phyloP scores from a whole-genome alignment of 768 basidiomycete genomes.

The Russula dissimulans region DNA sequence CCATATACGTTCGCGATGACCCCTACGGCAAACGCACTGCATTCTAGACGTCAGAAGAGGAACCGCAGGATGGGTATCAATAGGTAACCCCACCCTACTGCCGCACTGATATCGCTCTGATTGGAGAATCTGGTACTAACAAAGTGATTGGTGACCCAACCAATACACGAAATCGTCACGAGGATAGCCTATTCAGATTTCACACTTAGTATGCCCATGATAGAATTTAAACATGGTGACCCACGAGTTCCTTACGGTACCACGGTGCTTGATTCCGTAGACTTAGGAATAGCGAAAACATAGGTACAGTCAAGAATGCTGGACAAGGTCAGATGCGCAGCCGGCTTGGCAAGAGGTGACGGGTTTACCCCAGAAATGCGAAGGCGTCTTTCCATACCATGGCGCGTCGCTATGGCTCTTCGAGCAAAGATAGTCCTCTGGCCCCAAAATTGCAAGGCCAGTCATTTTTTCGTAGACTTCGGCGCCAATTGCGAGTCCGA shows the following conservation, averaged over 20 bases:
- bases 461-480: constrained; percentile 56
- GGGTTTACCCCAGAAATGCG: constrained; percentile 55
- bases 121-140: constrained; percentile 48
- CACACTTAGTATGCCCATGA: not conserved
- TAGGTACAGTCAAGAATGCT: constrained; percentile 66
- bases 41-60: not conserved
- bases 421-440: constrained; percentile 53
- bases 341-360: not conserved
- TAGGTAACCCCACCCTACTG: constrained; percentile 44
- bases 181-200: constrained; percentile 33
- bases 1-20: constrained; percentile 71
- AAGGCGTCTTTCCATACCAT: constrained; percentile 71
- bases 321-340: not conserved
- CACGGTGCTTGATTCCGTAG: constrained; percentile 56
- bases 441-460: constrained; percentile 33
- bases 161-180: constrained; percentile 52
- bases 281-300: constrained; percentile 58
- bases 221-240: constrained; percentile 14
- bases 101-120: constrained; percentile 70
- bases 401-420: constrained; percentile 48
- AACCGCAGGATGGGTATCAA: not conserved
- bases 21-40: constrained; percentile 71
- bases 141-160: constrained; percentile 77
- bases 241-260: constrained; percentile 46
- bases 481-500: constrained; percentile 76